Evolutionary conservation across 2,329 filamentous ascomycete species (phyloP), one percentile per base, ranked within the genome.

Genomic region (Neofusicoccum ribis): DNA sequence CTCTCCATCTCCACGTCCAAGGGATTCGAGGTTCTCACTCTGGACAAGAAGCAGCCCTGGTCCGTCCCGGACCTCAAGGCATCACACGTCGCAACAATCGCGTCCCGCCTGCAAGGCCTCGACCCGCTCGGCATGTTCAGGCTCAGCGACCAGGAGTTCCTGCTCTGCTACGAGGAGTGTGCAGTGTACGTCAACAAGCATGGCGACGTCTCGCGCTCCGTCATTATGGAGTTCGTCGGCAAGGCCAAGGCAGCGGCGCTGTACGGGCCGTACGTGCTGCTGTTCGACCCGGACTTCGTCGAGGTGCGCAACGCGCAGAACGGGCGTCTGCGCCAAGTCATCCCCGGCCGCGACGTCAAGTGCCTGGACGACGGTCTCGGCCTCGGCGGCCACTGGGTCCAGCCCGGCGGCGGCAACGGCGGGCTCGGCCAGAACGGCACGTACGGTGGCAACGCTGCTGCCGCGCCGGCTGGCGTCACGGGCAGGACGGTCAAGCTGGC

Each of bases 211-310:
- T 94, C 89, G 44, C 90, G 96, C 51, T 92, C 90, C 34, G 92
- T 98, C 66, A 93, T 98, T 73, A 97, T 99, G 93, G 93, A 98
- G 75, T 99, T 98, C 77, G 95, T 96, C n/a, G 95, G 95, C 70
- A 94, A 90, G 72, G 95, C 95, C 1, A 89, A 90, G 68, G 88
- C 88, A 12, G 93, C 93, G 1, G 95, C 93, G 67, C 89, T 98
- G 80, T 96, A 92, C 71, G 93, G 93, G 1, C 90, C 93, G 65
- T 98, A 97, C 76, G 86, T 99, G 4, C 83, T 99, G 7, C 86
- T 99, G 4, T 97, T 98, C 80, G 95, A 97, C 76, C 90, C 91
- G 23, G 94, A 98, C 77, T 99, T 98, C 71, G 92, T 99, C 54
- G 95, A 99, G 80, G 92, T 99, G 62, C 88, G 95, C 63, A 98